phyloP scores from a whole-genome alignment of 2,329 filamentous ascomycete genomes.

The Teratosphaeria epicoccoides region DNA sequence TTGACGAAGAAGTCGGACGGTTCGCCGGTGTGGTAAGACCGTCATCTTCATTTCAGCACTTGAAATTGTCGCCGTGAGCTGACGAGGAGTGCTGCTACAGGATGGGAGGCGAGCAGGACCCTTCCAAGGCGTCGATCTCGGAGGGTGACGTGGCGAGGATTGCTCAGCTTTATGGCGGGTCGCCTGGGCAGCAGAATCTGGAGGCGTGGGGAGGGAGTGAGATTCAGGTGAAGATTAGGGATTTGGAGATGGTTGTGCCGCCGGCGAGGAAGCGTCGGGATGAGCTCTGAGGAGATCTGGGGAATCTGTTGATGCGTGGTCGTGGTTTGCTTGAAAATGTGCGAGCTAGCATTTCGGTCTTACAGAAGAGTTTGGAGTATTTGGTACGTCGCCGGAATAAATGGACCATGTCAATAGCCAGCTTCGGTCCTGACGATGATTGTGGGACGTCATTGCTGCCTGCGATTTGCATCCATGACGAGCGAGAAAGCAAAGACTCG shows the following conservation, averaged over 20 bases:
- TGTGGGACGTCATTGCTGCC: no score
- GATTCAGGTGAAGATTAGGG: not conserved
- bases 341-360: no score
- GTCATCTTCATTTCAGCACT: not conserved
- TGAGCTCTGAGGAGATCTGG: no score
- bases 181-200: not conserved
- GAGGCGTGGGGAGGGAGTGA: not conserved
- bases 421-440: no score
- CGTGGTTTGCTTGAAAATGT: no score
- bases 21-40: not conserved
- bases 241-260: not conserved
- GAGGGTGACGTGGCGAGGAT: constrained; percentile 1
- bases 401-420: no score
- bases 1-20: not conserved
- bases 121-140: not conserved
- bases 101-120: not conserved
- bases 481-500: no score
- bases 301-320: no score
- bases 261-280: not conserved
- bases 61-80: not conserved
- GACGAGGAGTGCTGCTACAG: not conserved
- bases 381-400: no score
- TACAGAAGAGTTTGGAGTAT: no score
- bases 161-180: not conserved
- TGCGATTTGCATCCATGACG: no score